Conservation (phyloP, 2,329 filamentous ascomycete species). For the Aspergillus uvarum region DNA sequence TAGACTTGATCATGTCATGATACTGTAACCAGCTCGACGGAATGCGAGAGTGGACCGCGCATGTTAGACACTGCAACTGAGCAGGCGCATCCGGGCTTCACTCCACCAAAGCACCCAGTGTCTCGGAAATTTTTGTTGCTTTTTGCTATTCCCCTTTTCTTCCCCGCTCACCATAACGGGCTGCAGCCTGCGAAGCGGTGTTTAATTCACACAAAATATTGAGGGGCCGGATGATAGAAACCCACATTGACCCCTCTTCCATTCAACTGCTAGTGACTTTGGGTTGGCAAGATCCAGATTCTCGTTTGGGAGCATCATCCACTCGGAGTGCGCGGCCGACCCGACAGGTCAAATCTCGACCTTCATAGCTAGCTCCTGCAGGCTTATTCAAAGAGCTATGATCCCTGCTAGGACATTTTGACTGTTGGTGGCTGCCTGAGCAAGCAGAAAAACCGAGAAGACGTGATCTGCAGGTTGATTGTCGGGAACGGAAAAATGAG, state of each 20-base stretch:
- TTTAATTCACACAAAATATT: not conserved
- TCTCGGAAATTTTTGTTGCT: not conserved
- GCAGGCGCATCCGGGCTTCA: not conserved
- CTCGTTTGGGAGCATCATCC: not conserved
- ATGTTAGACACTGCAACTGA: not conserved
- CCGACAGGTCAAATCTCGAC: not conserved
- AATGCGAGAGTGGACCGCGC: not conserved
- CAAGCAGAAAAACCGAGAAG: not conserved
- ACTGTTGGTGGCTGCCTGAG: slow-evolving; percentile 8
- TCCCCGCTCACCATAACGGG: not conserved
- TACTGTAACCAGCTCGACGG: not conserved
- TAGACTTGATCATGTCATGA: not conserved
- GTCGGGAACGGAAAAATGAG: not conserved
- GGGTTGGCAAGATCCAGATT: not conserved
- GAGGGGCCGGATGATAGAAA: not conserved
- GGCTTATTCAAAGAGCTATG: not conserved
- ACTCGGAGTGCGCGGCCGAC: slow-evolving; percentile 2
- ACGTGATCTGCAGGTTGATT: not conserved
- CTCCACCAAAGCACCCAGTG: slow-evolving; percentile 1
- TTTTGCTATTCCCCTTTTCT: not conserved
- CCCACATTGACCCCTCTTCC: not conserved
- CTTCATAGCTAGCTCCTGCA: not conserved
- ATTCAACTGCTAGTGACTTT: not conserved
- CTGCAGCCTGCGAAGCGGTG: not conserved
- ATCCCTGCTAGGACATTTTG: not conserved